These are phyloP conservation scores for Cucumis hystrix DNA, from an alignment of 306 rosid species.

Conservation along the genomic window DNA sequence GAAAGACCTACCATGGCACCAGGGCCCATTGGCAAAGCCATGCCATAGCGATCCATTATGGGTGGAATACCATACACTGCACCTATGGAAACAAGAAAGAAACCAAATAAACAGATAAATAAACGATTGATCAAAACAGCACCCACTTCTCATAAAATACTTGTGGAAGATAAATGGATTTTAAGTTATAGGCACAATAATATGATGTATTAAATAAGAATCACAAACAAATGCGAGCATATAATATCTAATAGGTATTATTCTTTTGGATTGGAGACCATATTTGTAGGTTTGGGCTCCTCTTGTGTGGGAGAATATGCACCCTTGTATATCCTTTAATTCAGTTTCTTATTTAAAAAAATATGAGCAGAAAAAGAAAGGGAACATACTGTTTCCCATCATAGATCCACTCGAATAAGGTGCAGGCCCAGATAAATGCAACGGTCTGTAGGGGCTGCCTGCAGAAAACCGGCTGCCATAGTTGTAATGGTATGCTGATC, in stretches of 20 bases:
- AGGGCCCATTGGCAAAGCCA: constrained; percentile 82
- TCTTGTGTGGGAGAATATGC: background rate
- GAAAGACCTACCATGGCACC: constrained; percentile 55
- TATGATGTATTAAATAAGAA: background rate
- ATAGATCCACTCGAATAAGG: constrained; percentile 83
- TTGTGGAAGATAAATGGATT: background rate
- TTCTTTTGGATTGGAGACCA: background rate
- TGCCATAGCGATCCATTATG: constrained; percentile 73
- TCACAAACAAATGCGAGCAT: background rate
- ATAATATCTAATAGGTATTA: background rate
- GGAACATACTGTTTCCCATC: constrained; percentile 61
- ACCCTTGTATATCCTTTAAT: background rate
- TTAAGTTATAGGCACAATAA: background rate
- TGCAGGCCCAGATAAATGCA: constrained; percentile 75
- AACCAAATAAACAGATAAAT: background rate
- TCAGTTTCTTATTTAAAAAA: background rate
- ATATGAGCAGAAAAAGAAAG: background rate
- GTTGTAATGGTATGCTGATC: constrained; percentile 91
- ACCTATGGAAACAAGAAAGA: constrained; percentile 29
- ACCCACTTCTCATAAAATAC: background rate
- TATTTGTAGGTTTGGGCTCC: background rate
- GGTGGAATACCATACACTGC: constrained; percentile 88
- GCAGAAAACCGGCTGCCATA: constrained; percentile 65
- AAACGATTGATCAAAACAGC: background rate
- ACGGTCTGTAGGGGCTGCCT: constrained; percentile 82